Evolutionary conservation across 2,329 filamentous ascomycete species (phyloP).

Genomic region (Epichloe sylvatica): DNA sequence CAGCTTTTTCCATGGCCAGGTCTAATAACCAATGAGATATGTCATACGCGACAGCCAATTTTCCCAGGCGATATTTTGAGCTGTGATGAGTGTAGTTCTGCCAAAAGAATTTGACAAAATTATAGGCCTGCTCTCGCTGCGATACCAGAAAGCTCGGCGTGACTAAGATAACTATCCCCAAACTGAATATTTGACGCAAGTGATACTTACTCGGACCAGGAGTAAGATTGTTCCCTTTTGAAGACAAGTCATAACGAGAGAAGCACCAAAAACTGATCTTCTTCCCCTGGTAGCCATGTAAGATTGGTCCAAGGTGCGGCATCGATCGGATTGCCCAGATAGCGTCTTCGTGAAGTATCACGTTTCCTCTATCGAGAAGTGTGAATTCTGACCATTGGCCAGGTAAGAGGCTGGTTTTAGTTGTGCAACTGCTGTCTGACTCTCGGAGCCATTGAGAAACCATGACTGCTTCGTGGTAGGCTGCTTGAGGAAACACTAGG

Average conservation of each 20-base stretch:
- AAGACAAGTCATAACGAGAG: constrained; percentile 2
- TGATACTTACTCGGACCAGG: constrained; percentile 10
- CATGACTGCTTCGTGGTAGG: constrained; percentile 20
- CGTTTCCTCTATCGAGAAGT: constrained; percentile 13
- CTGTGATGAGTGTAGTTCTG: constrained; percentile 10
- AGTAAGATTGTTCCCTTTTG: background rate
- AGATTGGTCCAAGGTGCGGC: constrained; percentile 21
- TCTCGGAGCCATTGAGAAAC: constrained; percentile 31
- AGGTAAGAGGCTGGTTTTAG: constrained; percentile 26
- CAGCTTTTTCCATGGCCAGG: constrained; percentile 13
- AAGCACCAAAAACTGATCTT: constrained; percentile 28
- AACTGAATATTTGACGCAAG: constrained; percentile 17
- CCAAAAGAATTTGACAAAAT: constrained; percentile 24
- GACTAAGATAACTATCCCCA: constrained; percentile 22
- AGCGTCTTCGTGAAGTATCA: constrained; percentile 34
- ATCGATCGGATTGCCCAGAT: constrained; percentile 25
- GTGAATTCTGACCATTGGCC: constrained; percentile 36
- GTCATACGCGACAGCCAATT: constrained; percentile 17
- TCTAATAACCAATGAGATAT: constrained; percentile 18
- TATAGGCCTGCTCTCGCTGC: constrained; percentile 20
- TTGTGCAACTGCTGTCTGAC: constrained; percentile 24
- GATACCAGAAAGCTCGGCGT: constrained; percentile 29
- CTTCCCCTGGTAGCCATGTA: constrained; percentile 14
- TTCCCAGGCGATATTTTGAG: constrained; percentile 8
- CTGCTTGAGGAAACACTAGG: constrained; percentile 32